A percentile compares a stretch with the other conserved stretches of the same genome.
Evolutionary conservation across 1,284 basidiomycete species (phyloP).

Genomic region (Kwoniella shivajii): DNA sequence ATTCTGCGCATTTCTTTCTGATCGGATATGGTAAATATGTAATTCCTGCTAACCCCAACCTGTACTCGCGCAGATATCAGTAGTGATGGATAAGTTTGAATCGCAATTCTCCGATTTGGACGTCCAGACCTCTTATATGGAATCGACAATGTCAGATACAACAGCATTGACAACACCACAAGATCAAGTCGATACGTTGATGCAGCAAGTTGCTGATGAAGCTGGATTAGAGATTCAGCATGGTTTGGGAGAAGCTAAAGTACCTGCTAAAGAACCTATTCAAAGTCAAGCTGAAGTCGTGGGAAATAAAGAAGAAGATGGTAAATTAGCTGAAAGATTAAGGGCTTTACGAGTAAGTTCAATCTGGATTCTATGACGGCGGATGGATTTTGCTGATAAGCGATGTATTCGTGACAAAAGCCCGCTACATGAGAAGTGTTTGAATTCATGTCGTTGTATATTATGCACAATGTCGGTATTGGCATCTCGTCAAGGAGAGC

Average conservation of each 20-base stretch:
- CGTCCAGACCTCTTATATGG: constrained; percentile 98
- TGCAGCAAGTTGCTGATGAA: constrained; percentile 95
- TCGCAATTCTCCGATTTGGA: constrained; percentile 94
- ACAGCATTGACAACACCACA: constrained; percentile 93
- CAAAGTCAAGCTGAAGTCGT: constrained; percentile 25
- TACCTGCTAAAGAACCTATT: constrained; percentile 39
- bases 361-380: background rate
- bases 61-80: constrained; percentile 72
- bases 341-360: constrained; percentile 48
- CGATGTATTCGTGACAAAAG: background rate
- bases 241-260: constrained; percentile 72
- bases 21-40: background rate
- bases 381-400: background rate
- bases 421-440: constrained; percentile 19
- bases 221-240: constrained; percentile 95
- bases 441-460: constrained; percentile 11
- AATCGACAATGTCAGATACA: constrained; percentile 90
- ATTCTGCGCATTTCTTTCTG: too few relatives aligned
- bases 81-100: constrained; percentile 99
- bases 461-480: constrained; percentile 9
- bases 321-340: constrained; percentile 42
- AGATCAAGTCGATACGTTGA: constrained; percentile 90
- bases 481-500: background rate
- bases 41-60: background rate
- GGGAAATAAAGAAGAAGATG: constrained; percentile 43